phyloP scores from a whole-genome alignment of 1,284 basidiomycete species.

The Ganoderma boninense region DNA sequence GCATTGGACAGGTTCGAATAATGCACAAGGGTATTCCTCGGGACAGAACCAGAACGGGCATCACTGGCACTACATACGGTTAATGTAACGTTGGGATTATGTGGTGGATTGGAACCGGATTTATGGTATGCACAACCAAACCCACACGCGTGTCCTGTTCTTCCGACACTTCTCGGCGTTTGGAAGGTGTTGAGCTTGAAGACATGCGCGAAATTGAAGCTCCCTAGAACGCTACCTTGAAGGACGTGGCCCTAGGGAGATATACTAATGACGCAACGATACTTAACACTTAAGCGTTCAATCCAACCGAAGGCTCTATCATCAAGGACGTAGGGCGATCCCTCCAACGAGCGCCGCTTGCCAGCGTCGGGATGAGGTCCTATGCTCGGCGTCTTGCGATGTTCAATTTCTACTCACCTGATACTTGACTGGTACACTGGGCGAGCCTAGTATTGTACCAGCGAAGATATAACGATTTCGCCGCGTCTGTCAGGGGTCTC shows the following conservation, averaged over 20 bases:
- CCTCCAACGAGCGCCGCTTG: background rate
- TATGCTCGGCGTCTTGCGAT: no score
- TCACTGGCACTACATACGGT: background rate
- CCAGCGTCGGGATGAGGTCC: background rate
- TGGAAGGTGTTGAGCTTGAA: no score
- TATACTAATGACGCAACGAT: background rate
- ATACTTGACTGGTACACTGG: no score
- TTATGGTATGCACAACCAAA: conserved; percentile 25
- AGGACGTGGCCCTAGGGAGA: no score
- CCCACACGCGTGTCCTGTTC: conserved; percentile 16
- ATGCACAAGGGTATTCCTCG: background rate
- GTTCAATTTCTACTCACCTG: no score
- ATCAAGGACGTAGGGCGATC: background rate
- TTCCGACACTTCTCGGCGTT: no score
- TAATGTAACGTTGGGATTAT: conserved; percentile 14
- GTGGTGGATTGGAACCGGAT: conserved; percentile 11
- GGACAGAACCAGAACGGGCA: background rate
- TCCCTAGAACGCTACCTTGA: no score
- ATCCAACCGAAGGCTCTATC: background rate
- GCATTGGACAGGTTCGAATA: background rate
- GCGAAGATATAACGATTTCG: no score
- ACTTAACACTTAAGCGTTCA: background rate
- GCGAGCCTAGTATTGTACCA: no score
- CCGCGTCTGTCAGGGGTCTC: no score
- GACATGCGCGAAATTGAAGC: no score